phyloP scores from a whole-genome alignment of 345 rosid genomes.

The Eutrema heterophyllum region DNA sequence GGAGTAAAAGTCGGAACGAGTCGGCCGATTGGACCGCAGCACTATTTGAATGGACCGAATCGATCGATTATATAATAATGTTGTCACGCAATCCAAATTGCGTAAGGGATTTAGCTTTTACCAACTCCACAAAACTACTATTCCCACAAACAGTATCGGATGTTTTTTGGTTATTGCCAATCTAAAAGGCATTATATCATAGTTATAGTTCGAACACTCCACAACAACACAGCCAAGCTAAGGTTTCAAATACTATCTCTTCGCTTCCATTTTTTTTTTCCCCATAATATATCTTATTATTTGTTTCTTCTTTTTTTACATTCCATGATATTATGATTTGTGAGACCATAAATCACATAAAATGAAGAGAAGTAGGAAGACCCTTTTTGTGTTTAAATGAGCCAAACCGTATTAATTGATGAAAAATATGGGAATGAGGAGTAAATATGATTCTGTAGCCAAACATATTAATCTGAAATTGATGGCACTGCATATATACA shows the following conservation, averaged over 20 bases:
- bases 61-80: conserved; percentile 1
- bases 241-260: not conserved
- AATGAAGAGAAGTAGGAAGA: not conserved
- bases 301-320: not conserved
- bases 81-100: conserved; percentile 14
- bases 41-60: conserved; percentile 16
- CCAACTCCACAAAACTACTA: conserved; percentile 14
- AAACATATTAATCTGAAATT: conserved; percentile 3
- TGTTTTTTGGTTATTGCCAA: not conserved
- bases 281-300: not conserved
- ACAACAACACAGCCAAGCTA: not conserved
- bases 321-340: not conserved
- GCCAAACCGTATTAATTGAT: not conserved
- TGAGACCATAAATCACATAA: not conserved
- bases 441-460: not conserved
- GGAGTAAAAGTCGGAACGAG: conserved; percentile 23
- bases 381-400: not conserved
- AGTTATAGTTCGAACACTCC: not conserved
- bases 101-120: not conserved
- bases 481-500: not conserved
- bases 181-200: not conserved
- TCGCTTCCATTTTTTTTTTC: not conserved
- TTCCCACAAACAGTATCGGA: not conserved
- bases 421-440: not conserved
- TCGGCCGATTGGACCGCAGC: conserved; percentile 28